A percentile compares a stretch with the other conserved stretches of the same genome.
These are phyloP conservation scores for Fusarium armeniacum DNA, from an alignment of 2,329 filamentous ascomycete species.

Conservation along the genomic window DNA sequence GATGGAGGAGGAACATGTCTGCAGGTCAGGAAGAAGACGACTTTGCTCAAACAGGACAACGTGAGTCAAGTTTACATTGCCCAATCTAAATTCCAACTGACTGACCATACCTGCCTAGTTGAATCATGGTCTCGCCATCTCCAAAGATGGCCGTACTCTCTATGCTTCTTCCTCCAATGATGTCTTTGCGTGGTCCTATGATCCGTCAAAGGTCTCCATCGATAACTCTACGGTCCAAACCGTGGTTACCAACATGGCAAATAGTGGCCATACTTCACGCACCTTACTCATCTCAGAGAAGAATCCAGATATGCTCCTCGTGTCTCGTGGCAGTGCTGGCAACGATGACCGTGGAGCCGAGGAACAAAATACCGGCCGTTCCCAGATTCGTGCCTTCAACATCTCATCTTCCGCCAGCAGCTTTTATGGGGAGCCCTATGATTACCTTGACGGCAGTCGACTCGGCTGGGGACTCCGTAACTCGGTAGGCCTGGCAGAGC, in stretches of 20 bases:
- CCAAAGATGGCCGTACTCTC: constrained; percentile 65
- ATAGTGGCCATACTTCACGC: constrained; percentile 73
- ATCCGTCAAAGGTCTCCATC: constrained; percentile 65
- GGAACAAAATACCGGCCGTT: constrained; percentile 68
- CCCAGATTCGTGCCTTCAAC: constrained; percentile 75
- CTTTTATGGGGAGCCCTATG: constrained; percentile 52
- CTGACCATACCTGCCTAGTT: constrained; percentile 57
- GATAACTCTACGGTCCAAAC: constrained; percentile 58
- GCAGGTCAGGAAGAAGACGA: constrained; percentile 54
- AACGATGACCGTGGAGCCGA: constrained; percentile 72
- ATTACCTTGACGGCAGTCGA: constrained; percentile 63
- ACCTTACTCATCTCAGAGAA: constrained; percentile 74
- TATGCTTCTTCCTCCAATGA: constrained; percentile 70
- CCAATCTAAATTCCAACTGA: constrained; percentile 5
- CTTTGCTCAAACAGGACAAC: constrained; percentile 54
- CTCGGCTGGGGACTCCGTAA: constrained; percentile 80
- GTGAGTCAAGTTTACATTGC: constrained; percentile 48
- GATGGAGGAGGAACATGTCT: constrained; percentile 61
- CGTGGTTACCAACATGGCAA: constrained; percentile 73
- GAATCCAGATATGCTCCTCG: constrained; percentile 69
- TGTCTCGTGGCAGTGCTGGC: constrained; percentile 73
- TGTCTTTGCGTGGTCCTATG: constrained; percentile 77
- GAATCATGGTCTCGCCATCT: constrained; percentile 69
- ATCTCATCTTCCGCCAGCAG: constrained; percentile 50
- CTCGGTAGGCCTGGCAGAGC: constrained; percentile 77